These are phyloP conservation scores for Ophiosphaerella korrae DNA, from an alignment of 2,329 filamentous ascomycete genomes.

Conservation along the genomic window DNA sequence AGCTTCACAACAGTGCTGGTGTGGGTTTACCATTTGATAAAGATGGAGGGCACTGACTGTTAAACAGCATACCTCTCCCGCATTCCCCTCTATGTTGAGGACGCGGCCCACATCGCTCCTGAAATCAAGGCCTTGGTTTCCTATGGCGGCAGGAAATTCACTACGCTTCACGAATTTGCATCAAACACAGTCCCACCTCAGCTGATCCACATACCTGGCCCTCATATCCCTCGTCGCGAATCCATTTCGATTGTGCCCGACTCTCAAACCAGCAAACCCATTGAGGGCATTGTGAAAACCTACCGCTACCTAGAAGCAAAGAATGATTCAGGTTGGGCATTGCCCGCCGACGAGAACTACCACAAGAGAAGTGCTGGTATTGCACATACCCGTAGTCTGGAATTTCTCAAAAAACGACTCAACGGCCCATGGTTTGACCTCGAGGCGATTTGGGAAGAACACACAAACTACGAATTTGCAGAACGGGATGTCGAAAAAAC, in stretches of 20 bases:
- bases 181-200: constrained; percentile 27
- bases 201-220: constrained; percentile 36
- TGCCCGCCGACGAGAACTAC: constrained; percentile 39
- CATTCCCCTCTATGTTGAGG: constrained; percentile 40
- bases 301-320: constrained; percentile 34
- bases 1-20: too few species aligned
- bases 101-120: constrained; percentile 28
- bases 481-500: constrained; percentile 72
- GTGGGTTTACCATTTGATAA: background rate
- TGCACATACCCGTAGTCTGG: constrained; percentile 68
- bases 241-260: constrained; percentile 27
- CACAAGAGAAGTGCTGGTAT: constrained; percentile 61
- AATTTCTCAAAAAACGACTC: constrained; percentile 67
- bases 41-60: constrained; percentile 5
- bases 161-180: constrained; percentile 25
- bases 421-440: constrained; percentile 73
- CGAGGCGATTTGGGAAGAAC: constrained; percentile 79
- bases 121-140: constrained; percentile 40
- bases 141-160: constrained; percentile 36
- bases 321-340: constrained; percentile 31
- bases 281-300: constrained; percentile 23
- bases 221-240: constrained; percentile 22
- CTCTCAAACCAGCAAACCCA: constrained; percentile 5
- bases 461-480: constrained; percentile 73
- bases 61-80: constrained; percentile 37